Evolutionary conservation across 306 rosid genomes (phyloP).

Genomic region (Ceratonia siliqua): DNA sequence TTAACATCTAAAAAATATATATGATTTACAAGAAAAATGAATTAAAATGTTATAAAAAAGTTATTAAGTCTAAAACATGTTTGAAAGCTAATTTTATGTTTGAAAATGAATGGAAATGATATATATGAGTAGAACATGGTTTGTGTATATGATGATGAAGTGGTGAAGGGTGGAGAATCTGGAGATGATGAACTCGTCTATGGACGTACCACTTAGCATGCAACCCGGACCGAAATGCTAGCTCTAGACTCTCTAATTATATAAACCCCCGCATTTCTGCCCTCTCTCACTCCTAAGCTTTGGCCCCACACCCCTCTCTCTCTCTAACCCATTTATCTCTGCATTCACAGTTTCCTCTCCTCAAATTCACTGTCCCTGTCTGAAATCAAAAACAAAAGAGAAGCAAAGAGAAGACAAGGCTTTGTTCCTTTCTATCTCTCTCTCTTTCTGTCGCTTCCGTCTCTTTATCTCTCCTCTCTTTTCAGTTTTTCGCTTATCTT

Average conservation of each 20-base stretch:
- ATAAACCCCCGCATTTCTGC: not conserved
- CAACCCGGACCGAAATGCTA: slow-evolving; percentile 72
- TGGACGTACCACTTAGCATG: slow-evolving; percentile 70
- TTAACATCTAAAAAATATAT: too few species aligned
- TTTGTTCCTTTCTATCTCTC: slow-evolving; percentile 16
- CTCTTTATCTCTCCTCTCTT: slow-evolving; percentile 30
- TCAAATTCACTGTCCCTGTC: slow-evolving; percentile 25
- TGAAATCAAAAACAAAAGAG: slow-evolving; percentile 13
- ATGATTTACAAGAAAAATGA: too few species aligned
- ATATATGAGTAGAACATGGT: too few species aligned
- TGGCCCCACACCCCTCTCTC: slow-evolving; percentile 33
- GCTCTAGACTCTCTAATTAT: slow-evolving; percentile 56
- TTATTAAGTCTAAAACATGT: too few species aligned
- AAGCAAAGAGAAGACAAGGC: slow-evolving; percentile 26
- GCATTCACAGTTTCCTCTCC: slow-evolving; percentile 2
- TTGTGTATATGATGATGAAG: too few species aligned
- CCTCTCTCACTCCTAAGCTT: not conserved
- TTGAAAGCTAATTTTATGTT: too few species aligned
- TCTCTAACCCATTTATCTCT: not conserved
- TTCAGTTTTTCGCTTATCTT: slow-evolving; percentile 21
- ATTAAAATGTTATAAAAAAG: too few species aligned
- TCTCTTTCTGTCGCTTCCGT: slow-evolving; percentile 12
- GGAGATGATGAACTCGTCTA: slow-evolving; percentile 47
- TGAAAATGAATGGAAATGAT: too few species aligned
- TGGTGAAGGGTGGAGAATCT: too few species aligned